Evolutionary conservation across 2,329 filamentous ascomycete species (phyloP), one percentile per base, ranked within the genome.

Genomic region (Xylaria sp.): DNA sequence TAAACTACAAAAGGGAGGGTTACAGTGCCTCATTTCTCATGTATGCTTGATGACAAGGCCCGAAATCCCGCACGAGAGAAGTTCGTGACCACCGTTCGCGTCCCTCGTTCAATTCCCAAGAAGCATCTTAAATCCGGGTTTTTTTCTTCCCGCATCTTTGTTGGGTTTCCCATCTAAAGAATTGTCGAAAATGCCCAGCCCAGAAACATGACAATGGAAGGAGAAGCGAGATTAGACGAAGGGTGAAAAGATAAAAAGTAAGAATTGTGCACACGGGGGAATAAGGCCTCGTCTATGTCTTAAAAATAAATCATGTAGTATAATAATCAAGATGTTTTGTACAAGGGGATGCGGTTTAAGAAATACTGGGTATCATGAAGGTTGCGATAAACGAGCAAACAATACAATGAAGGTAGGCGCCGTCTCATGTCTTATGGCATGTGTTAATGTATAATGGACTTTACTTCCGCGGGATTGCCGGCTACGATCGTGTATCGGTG

Each of bases 401-500:
- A 45, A 36, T 53, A 64, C 18, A 30, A 55, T 45, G 30, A 61
- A 57, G 53, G 36, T 48, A 13, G 50, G 36, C 6, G 32, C 20
- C 32, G 4, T 10, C 50, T 32, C 25, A n/a, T 45, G 36, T 48
- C n/a, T 36, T 18, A 8, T 25, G 50, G 43, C 28, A 25, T 36
- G 56, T 63, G 67, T 69, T 68, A 75, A 43, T 72, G 72, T 59
- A 70, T 67, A 50, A 73, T 72, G 59, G 83, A 81, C 39, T 83
- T 78, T 57, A 92, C 83, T 60, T 84, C 84, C 5, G 90, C 90
- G 12, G 91, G 91, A 72, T 93, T 93, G 10, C 91, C 91, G 46
- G 87, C 89, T 15, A 89, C 90, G 60, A 92, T 84, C n/a, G 86
- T 89, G 70, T 90, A 92, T 4, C 87, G 87, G 1, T 89, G 87